Conservation (phyloP, 2,329 filamentous ascomycete genomes). For the Fusarium brachygibbosum region DNA sequence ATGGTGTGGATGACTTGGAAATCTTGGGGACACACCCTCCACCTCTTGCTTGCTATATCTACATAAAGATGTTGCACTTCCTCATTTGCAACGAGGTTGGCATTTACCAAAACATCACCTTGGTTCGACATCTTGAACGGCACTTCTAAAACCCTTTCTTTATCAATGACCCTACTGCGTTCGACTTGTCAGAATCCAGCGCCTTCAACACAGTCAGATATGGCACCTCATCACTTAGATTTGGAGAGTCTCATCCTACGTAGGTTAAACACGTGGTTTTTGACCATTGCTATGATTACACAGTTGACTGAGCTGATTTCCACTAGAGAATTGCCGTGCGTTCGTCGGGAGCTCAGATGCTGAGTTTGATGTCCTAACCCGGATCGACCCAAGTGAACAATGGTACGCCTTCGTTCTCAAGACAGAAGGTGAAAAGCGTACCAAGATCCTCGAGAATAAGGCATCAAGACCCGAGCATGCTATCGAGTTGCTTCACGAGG, state of each 20-base stretch:
- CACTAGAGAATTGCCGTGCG: constrained; percentile 49
- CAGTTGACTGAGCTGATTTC: constrained; percentile 8
- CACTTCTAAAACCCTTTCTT: not conserved
- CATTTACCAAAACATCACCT: not conserved
- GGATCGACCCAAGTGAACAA: constrained; percentile 40
- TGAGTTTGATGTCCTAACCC: constrained; percentile 44
- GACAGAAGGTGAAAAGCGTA: constrained; percentile 45
- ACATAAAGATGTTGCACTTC: constrained; percentile 35
- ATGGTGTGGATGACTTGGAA: constrained; percentile 4
- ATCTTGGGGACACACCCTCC: constrained; percentile 1
- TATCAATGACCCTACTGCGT: constrained; percentile 37
- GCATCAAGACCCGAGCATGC: constrained; percentile 51
- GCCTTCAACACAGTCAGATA: constrained; percentile 22
- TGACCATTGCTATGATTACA: not conserved
- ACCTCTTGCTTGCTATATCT: not conserved
- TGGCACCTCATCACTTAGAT: constrained; percentile 28
- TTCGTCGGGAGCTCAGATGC: constrained; percentile 43
- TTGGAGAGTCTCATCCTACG: constrained; percentile 29
- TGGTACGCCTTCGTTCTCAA: constrained; percentile 49
- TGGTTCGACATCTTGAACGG: not conserved
- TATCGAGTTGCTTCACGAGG: constrained; percentile 55
- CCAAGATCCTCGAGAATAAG: constrained; percentile 52
- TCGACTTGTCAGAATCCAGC: constrained; percentile 13
- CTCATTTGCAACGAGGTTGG: constrained; percentile 1
- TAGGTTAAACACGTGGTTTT: constrained; percentile 4